phyloP scores from a whole-genome alignment of 2,329 filamentous ascomycete species.

The Colletotrichum sp. region DNA sequence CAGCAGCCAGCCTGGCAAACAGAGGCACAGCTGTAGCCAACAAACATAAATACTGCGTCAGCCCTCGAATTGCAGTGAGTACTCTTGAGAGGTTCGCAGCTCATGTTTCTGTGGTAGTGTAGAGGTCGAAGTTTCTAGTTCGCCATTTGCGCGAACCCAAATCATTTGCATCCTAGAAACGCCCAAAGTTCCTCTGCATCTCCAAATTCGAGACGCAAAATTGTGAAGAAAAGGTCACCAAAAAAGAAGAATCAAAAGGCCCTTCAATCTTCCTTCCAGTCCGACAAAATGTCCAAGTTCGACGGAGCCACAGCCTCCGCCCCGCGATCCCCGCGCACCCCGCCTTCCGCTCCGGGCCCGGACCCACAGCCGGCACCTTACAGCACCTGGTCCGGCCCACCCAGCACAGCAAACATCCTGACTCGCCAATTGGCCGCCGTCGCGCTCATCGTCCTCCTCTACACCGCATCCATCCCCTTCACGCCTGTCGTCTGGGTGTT shows the following conservation, averaged over 20 bases:
- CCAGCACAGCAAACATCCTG: neutral
- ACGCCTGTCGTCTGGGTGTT: constrained; percentile 22
- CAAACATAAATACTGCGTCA: neutral
- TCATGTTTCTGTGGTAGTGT: neutral
- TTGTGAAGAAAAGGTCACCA: rapidly evolving
- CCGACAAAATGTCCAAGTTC: neutral
- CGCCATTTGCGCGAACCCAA: neutral
- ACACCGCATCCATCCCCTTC: constrained; percentile 26
- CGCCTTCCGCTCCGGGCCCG: neutral
- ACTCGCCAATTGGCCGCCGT: constrained; percentile 20
- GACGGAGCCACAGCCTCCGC: neutral
- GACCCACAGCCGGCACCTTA: neutral
- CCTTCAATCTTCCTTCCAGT: neutral
- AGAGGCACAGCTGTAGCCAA: neutral
- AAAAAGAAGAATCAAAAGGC: rapidly evolving
- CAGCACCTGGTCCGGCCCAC: neutral
- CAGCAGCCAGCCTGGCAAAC: neutral
- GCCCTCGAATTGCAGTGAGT: neutral
- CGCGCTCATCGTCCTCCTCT: constrained; percentile 23
- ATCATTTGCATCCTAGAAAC: neutral
- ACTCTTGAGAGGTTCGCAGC: neutral
- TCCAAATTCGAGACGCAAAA: rapidly evolving
- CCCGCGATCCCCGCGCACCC: neutral
- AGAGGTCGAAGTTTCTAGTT: neutral
- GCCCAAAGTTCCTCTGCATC: rapidly evolving